Percentiles rank a stretch among this genome's conserved stretches.
phyloP scores from a whole-genome alignment of 1,284 basidiomycete genomes.

The Paramarasmius palmivorus region DNA sequence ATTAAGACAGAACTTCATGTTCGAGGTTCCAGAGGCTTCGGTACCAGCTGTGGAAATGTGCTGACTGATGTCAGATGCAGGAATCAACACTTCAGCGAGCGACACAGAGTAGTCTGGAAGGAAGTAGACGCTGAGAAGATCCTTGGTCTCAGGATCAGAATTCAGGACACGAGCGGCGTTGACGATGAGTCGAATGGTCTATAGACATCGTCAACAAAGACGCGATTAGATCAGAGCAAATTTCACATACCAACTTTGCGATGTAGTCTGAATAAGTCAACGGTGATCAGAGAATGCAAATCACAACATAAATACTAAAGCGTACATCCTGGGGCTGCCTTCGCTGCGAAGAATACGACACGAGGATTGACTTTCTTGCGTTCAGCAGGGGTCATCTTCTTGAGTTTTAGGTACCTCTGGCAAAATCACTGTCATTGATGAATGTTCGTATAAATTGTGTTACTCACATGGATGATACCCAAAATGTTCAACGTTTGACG shows the following conservation, averaged over 20 bases:
- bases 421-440: too few relatives aligned
- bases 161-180: constrained; percentile 87
- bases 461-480: constrained; percentile 80
- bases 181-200: constrained; percentile 91
- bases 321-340: constrained; percentile 81
- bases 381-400: constrained; percentile 74
- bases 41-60: constrained; percentile 95
- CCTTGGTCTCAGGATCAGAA: constrained; percentile 81
- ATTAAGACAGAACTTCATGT: constrained; percentile 93
- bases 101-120: constrained; percentile 89
- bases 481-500: constrained; percentile 86
- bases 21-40: constrained; percentile 84
- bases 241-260: constrained; percentile 77
- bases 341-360: constrained; percentile 90
- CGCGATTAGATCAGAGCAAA: too few relatives aligned
- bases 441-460: too few relatives aligned
- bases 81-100: constrained; percentile 87
- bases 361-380: constrained; percentile 80
- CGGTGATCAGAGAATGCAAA: constrained; percentile 5
- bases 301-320: constrained; percentile 11
- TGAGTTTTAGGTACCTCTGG: constrained; percentile 82
- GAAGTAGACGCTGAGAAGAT: constrained; percentile 84
- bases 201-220: too few relatives aligned
- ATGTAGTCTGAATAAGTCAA: constrained; percentile 61
- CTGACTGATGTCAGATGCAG: constrained; percentile 88